phyloP scores from a whole-genome alignment of 306 rosid species.

The Trichosanthes truncata region DNA sequence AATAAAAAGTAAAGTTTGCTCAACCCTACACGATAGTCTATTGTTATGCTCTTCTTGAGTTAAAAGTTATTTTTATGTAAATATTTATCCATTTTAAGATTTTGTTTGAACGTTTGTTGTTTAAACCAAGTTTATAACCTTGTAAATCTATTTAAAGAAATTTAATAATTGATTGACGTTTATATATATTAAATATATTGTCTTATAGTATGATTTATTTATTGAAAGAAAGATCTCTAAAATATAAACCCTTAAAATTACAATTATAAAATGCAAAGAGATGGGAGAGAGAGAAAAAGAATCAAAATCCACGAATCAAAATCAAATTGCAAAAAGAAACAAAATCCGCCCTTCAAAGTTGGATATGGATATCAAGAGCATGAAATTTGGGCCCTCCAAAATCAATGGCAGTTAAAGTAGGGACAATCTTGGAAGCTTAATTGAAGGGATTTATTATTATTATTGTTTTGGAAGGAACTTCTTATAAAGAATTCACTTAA shows the following conservation, averaged over 20 bases:
- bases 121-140: neutral
- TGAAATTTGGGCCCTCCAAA: constrained; percentile 1
- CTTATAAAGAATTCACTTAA: neutral
- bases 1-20: no score
- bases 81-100: neutral
- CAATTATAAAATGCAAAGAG: neutral
- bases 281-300: neutral
- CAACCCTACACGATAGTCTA: neutral
- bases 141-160: neutral
- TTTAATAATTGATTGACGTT: neutral
- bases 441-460: neutral
- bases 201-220: neutral
- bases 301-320: neutral
- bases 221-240: neutral
- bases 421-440: neutral
- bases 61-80: no score
- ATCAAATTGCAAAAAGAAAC: no score
- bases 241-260: neutral
- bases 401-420: constrained; percentile 7
- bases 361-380: neutral
- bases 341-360: neutral
- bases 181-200: neutral
- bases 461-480: neutral
- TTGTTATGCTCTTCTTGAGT: no score
- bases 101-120: neutral